Base-by-base conservation (phyloP, 345 rosid species). In the Gossypium rotundifolium region DNA sequence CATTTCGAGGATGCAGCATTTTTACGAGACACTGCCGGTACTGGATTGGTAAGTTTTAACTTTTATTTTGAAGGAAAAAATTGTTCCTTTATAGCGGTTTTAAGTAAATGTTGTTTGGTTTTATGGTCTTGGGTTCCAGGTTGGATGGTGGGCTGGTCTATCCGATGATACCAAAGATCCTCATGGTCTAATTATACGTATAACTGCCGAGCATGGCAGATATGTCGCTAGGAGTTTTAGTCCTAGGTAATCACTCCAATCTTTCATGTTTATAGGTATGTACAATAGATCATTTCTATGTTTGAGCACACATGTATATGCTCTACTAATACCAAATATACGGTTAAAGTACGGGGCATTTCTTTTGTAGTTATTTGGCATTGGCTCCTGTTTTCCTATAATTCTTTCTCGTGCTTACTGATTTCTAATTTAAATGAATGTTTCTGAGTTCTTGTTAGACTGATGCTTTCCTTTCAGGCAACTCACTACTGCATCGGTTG, bases 81-180 rank as follows among this genome's bases (percentile, higher is more conserved):
- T 4, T 0, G 1, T 20, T 42, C 2, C 16, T 16, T 49, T 27
- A 4, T 51, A 25, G 23, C 25, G 45, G 59, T 17, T n/a, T 4
- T 10, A 69, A 51, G 60, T 69, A 69, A 9, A 69, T 51, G 17
- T 51, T 29, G 20, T 51, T 33, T 74, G 29, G 17, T 38, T 48
- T 65, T 25, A 23, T 74, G 75, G 33, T 72, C 9, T 38, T 77
- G 69, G 76, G 27, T 79, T 79, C 33, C 59, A 94, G 98, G 89
- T 94, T 78, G 98, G 98, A 66, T 94, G 98, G 98, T 94, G 98
- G 97, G 85, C 97, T 51, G 98, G 98, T 51, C 80, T 87, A 61
- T 88, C 98, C 0, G 86, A 89, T 70, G 92, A 90, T 86, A 85
- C 69, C 73, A 82, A 85, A 45, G 91, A 91, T 83, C 97, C 98